Evolutionary conservation across 1,284 basidiomycete species (phyloP), one percentile per base, ranked within the genome.

Genomic region (Neonothopanus nambi): DNA sequence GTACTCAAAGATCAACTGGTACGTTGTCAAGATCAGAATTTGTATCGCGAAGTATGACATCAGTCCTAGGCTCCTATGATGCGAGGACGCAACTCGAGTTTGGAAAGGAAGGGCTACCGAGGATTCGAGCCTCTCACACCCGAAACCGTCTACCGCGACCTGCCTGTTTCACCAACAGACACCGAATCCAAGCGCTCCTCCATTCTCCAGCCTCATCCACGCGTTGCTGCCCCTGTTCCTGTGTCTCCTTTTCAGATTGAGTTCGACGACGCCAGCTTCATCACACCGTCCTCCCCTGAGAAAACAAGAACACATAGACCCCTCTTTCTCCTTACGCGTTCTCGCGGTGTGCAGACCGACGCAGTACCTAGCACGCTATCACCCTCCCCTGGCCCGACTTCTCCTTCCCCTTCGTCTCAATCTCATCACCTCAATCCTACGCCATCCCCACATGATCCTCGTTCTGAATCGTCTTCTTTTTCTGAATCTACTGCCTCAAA

Each of bases 271-370:
- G 67, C 67, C 41, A 72, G 72, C 8, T 69, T 67, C 12, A 62
- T 33, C 12, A 36, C 60, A 9, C 56, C 66, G 5, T 54, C 70
- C 48, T 68, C 68, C 3, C 62, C 71, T 5, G 75, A 80, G 62
- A 77, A 71, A 59, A 65, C 71, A 18, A 71, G 70, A 36, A 63
- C 66, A 3, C 75, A 75, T 58, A 77, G 73, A 51, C 68, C 84
- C 2, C 69, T 89, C 9, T 69, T 86, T 40, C 75, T 87, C 3
- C 75, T 87, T 8, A 84, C 79, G 9, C 78, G 82, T 2, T 86
- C 84, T 13, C 78, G 81, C 40, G 87, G 82, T 4, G 81, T 91
- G 1, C 93, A 95, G 65, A 94, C 91, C 0, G 90, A 94, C 47
- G 28, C 30, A 7, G 57, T 61, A 23, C 36, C 23, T 43, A 41